These are phyloP conservation scores for Cardamine chenopodiifolia DNA, from an alignment of 345 rosid genomes.

Conservation along the genomic window DNA sequence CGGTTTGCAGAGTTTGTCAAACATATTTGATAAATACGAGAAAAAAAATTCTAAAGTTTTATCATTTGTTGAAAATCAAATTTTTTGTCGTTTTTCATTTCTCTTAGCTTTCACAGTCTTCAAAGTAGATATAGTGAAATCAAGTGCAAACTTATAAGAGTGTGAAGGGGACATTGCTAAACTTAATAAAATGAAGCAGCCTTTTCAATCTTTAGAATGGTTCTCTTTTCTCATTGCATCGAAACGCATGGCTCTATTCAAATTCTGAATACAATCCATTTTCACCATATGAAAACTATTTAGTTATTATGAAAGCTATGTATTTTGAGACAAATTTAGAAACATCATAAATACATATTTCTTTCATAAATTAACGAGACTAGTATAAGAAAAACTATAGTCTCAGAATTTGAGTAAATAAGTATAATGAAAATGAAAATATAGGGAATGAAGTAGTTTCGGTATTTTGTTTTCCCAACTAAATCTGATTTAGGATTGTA, in stretches of 20 bases:
- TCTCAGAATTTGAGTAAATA: not conserved
- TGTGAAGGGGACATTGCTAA: constrained; percentile 39
- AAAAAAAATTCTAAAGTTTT: not conserved
- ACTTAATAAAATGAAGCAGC: constrained; percentile 39
- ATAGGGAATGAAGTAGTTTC: not conserved
- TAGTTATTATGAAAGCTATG: not conserved
- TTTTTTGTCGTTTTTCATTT: not conserved
- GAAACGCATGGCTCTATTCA: constrained; percentile 8
- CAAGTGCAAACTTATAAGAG: constrained; percentile 20
- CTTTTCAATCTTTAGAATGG: constrained; percentile 17
- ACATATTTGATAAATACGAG: constrained; percentile 3
- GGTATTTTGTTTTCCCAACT: too few species aligned
- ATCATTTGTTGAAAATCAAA: not conserved
- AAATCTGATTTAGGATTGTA: too few species aligned
- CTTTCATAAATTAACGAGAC: not conserved
- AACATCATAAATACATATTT: not conserved
- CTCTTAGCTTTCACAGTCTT: constrained; percentile 18
- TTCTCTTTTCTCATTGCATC: constrained; percentile 32
- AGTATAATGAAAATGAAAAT: not conserved
- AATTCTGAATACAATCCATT: not conserved
- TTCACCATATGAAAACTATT: not conserved
- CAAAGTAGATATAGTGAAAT: constrained; percentile 25
- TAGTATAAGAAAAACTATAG: not conserved
- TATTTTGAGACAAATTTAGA: too few species aligned
- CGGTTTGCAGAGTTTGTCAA: constrained; percentile 34